These are phyloP conservation scores for Alternaria triticina DNA, from an alignment of 2,329 filamentous ascomycete genomes.

Conservation along the genomic window DNA sequence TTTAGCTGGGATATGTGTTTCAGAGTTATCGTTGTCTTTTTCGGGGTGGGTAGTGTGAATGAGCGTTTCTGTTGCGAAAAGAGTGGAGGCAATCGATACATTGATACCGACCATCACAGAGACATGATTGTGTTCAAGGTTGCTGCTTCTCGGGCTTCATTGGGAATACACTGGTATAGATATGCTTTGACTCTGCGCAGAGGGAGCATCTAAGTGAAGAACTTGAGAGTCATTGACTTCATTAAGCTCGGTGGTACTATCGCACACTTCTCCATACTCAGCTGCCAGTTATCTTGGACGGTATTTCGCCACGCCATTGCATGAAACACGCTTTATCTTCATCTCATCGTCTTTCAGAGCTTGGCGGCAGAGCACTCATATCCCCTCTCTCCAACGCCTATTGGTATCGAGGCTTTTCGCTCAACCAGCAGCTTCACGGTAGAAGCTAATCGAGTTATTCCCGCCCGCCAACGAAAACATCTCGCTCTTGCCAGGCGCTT, in stretches of 20 bases:
- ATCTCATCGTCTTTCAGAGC: background rate
- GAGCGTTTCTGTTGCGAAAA: background rate
- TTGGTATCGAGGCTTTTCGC: background rate
- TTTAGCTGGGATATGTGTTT: background rate
- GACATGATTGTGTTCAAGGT: no score
- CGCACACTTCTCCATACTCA: background rate
- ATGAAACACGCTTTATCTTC: background rate
- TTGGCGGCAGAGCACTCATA: background rate
- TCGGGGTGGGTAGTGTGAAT: background rate
- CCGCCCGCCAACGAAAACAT: constrained; percentile 51
- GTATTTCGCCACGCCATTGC: background rate
- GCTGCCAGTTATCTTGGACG: background rate
- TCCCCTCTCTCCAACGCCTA: background rate
- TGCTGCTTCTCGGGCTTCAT: background rate
- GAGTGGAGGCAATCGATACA: background rate
- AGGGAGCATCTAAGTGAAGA: accelerated
- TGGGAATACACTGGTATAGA: background rate
- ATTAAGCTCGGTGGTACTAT: background rate
- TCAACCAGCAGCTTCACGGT: constrained; percentile 49
- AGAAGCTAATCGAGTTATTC: constrained; percentile 46
- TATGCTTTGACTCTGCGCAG: background rate
- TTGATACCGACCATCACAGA: background rate
- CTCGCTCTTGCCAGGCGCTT: constrained; percentile 43
- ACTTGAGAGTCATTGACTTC: background rate
- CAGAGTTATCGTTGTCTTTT: background rate